Base-by-base conservation (phyloP, 345 rosid species). In the Ceriops tagal region DNA sequence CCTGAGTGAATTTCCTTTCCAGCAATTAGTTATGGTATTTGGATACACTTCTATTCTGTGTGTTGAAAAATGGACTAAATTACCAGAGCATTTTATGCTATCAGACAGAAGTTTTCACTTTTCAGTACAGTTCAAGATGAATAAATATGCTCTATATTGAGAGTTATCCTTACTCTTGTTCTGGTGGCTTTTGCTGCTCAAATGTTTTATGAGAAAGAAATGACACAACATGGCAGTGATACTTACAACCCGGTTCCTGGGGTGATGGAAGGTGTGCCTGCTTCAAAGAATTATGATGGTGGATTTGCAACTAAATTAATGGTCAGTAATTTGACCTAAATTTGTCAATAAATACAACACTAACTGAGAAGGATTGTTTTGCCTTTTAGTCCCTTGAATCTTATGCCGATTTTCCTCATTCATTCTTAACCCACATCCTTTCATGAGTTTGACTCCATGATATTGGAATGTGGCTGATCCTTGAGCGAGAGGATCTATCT, bases 191-290 rank as follows among this genome's bases (percentile, higher is more conserved):
- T 66, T 15, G 8, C 26, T 28, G 63, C 35, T 58, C 58, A 39
- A 35, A 31, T 52, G 62, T 55, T 57, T 65, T 59, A 76, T 35
- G 30, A 43, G 18, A 43, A 43, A 43, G 5, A 51, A 68, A 57
- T 68, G 58, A n/a, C 15, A 28, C 28, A 28, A 70, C 74, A 60
- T 67, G 77, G 62, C 91, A 93, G 98, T 53, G 98, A 91, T 74
- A 68, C 79, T 61, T 91, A 93, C 64, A 93, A 93, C 72, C 98
- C 96, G 70, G 97, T 91, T 81, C 98, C 98, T 26, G 98, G 98
- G 72, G 97, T 91, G 59, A 89, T 91, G 98, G 78, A 83, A 83
- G 91, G 96, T 30, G 95, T 91, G 81, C 98, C 97, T 0, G 86
- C 98, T 81, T 80, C 97, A 49, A 83, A 83, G 75, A 83, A 91